These are phyloP conservation scores for Mycena alexandri DNA, from an alignment of 768 basidiomycete genomes.

Conservation along the genomic window DNA sequence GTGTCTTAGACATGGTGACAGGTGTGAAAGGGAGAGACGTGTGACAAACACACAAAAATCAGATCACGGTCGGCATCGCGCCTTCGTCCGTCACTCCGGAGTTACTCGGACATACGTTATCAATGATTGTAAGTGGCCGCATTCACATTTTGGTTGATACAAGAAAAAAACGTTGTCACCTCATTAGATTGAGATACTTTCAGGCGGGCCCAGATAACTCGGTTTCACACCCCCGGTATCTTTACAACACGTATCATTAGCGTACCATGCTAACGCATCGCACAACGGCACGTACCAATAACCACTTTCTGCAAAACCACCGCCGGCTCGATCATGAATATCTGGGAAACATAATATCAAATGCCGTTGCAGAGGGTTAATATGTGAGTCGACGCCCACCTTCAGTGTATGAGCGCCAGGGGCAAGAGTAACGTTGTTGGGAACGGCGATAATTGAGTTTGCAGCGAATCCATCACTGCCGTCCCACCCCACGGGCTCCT, in stretches of 20 bases:
- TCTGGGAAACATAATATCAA: conserved; percentile 41
- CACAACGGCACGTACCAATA: conserved; percentile 54
- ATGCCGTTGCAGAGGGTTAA: not conserved
- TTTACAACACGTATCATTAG: conserved; percentile 36
- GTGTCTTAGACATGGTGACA: no score
- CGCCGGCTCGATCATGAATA: conserved; percentile 70
- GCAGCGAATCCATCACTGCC: conserved; percentile 66
- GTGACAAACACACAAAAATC: no score
- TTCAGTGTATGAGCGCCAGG: conserved; percentile 73
- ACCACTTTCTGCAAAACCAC: conserved; percentile 74
- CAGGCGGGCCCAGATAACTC: conserved; percentile 76
- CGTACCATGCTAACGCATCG: not conserved
- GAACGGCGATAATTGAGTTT: conserved; percentile 60
- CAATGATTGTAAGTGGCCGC: no score
- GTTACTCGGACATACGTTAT: no score
- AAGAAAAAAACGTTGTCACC: not conserved
- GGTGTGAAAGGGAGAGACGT: no score
- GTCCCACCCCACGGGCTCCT: conserved; percentile 60
- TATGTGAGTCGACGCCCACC: conserved; percentile 46
- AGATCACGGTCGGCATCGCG: no score
- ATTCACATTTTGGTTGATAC: not conserved
- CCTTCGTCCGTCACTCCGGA: no score
- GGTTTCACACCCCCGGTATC: conserved; percentile 68
- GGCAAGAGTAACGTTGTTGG: conserved; percentile 52
- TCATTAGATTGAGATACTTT: conserved; percentile 53